Conservation (phyloP, 352 stramenopile genomes). For the Phytophthora cactorum region DNA sequence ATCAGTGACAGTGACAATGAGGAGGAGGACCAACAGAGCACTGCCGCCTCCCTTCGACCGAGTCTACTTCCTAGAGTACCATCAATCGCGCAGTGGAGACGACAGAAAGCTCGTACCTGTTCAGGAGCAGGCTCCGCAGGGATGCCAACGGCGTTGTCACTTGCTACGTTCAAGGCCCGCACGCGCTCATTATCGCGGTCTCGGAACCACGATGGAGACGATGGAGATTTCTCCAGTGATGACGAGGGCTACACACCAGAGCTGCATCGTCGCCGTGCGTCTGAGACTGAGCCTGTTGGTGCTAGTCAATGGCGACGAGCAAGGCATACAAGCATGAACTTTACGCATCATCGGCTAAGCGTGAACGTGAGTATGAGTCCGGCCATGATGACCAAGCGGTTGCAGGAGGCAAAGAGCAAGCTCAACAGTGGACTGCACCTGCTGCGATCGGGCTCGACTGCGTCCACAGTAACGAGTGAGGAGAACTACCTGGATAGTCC, state of each 20-base stretch:
- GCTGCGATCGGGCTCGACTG: conserved; percentile 56
- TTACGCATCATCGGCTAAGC: conserved; percentile 40
- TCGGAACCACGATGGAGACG: conserved; percentile 42
- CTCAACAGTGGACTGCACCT: conserved; percentile 41
- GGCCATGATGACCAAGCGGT: conserved; percentile 39
- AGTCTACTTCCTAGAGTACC: conserved; percentile 31
- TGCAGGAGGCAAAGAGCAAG: conserved; percentile 37
- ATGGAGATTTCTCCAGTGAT: conserved; percentile 68
- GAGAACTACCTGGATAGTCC: conserved; percentile 49
- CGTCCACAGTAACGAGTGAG: conserved; percentile 56
- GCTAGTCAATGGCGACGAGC: conserved; percentile 34
- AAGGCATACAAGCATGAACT: conserved; percentile 37
- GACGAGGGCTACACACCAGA: conserved; percentile 54
- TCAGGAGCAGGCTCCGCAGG: conserved; percentile 37
- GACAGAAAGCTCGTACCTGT: conserved; percentile 53
- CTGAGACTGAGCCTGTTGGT: conserved; percentile 20
- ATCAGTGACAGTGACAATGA: conserved; percentile 25
- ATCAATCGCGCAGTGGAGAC: conserved; percentile 28
- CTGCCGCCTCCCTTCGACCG: conserved; percentile 9
- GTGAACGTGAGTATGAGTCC: conserved; percentile 33
- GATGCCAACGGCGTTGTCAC: conserved; percentile 32
- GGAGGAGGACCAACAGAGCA: conserved; percentile 8
- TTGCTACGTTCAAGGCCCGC: conserved; percentile 41
- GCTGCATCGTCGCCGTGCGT: conserved; percentile 24
- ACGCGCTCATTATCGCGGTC: conserved; percentile 38